phyloP scores from a whole-genome alignment of 192 early-diverging fungal species.

The Glomus cerebriforme region DNA sequence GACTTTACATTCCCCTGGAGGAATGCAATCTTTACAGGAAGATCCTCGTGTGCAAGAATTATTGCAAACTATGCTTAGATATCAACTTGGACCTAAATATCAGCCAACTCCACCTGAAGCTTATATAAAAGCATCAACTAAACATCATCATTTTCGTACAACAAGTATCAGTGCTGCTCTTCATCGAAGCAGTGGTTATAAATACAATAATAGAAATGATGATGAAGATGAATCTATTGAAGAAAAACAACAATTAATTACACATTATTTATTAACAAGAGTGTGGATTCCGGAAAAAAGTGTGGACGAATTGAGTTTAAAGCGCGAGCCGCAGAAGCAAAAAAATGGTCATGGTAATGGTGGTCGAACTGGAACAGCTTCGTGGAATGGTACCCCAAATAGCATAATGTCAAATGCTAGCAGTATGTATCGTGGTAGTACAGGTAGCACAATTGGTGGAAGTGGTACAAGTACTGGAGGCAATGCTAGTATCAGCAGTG shows the following conservation, averaged over 20 bases:
- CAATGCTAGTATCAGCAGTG: constrained; percentile 33
- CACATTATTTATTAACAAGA: constrained; percentile 74
- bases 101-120: constrained; percentile 48
- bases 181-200: constrained; percentile 46
- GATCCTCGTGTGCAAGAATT: constrained; percentile 63
- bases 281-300: constrained; percentile 73
- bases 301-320: constrained; percentile 69
- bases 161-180: constrained; percentile 50
- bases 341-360: constrained; percentile 29
- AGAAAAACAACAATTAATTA: constrained; percentile 59
- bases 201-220: constrained; percentile 44
- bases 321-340: constrained; percentile 63
- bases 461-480: constrained; percentile 37
- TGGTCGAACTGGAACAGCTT: background rate
- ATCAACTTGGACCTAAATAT: constrained; percentile 61
- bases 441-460: constrained; percentile 30
- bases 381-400: constrained; percentile 11
- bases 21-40: constrained; percentile 38
- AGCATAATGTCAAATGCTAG: constrained; percentile 13
- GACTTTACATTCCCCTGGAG: constrained; percentile 33
- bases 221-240: constrained; percentile 60
- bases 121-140: constrained; percentile 52
- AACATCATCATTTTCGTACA: constrained; percentile 53
- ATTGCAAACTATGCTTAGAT: constrained; percentile 55
- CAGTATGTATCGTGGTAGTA: constrained; percentile 12